Conservation (phyloP, 139 green algal genomes). For the Coelastrella sp. region DNA sequence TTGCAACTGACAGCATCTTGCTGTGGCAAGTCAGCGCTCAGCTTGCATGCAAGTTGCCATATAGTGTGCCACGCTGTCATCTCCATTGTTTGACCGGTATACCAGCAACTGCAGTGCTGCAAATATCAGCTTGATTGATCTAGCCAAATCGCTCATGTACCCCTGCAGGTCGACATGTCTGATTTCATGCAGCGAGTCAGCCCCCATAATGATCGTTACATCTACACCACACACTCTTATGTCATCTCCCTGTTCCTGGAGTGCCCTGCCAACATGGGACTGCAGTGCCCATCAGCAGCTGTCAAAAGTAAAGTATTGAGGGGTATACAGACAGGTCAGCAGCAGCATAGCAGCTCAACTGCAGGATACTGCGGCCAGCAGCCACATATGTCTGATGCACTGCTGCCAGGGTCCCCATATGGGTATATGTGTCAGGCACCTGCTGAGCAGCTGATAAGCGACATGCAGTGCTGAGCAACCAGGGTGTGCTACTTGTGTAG, state of each 20-base stretch:
- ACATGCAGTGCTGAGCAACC: neutral
- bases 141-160: neutral
- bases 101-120: neutral
- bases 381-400: neutral
- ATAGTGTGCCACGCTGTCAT: neutral
- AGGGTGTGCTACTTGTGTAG: neutral
- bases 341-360: neutral
- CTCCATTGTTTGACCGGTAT: neutral
- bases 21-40: too few relatives aligned
- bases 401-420: neutral
- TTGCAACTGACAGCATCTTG: too few relatives aligned
- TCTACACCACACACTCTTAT: slow-evolving; percentile 40
- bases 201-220: slow-evolving; percentile 17
- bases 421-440: too few relatives aligned
- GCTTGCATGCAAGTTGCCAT: too few relatives aligned
- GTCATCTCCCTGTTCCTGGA: slow-evolving; percentile 37
- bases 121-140: neutral
- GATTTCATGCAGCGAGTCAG: slow-evolving; percentile 17
- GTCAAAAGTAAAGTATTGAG: neutral
- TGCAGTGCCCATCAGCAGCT: slow-evolving; percentile 11
- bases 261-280: slow-evolving; percentile 23
- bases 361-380: neutral
- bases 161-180: slow-evolving; percentile 12
- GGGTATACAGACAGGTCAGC: slow-evolving; percentile 7
- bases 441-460: neutral